Percentiles rank a stretch among this genome's conserved stretches.
phyloP scores from a whole-genome alignment of 2,329 filamentous ascomycete species.

The Aaosphaeria pasadenensis region DNA sequence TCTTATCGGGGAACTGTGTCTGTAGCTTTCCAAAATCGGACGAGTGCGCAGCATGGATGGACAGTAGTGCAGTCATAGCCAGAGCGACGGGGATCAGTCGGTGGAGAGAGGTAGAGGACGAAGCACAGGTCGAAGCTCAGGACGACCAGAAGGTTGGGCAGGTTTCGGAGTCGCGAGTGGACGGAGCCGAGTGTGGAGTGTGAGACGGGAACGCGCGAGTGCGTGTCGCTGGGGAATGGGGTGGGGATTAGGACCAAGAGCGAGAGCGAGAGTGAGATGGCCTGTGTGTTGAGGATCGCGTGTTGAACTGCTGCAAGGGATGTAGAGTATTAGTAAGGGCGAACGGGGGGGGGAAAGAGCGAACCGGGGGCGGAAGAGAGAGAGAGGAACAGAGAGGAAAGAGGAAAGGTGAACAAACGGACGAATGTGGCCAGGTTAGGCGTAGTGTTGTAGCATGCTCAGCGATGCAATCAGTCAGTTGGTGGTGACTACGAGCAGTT shows the following conservation, averaged over 20 bases:
- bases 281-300: neutral
- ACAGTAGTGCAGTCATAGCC: constrained; percentile 37
- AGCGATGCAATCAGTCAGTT: too few species aligned
- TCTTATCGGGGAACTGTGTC: constrained; percentile 31
- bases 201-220: neutral
- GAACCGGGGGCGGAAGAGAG: neutral
- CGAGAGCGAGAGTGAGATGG: neutral
- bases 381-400: neutral
- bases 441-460: too few species aligned
- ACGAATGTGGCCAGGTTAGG: too few species aligned
- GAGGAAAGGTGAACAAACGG: neutral
- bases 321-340: neutral
- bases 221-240: too few species aligned
- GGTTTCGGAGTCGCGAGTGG: neutral
- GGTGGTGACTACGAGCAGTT: too few species aligned
- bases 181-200: neutral
- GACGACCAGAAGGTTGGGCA: neutral
- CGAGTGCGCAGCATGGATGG: constrained; percentile 36
- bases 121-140: too few species aligned
- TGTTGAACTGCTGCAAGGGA: neutral
- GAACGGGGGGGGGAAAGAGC: neutral
- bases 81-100: constrained; percentile 1
- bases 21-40: constrained; percentile 34
- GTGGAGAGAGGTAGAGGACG: neutral
- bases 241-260: too few species aligned